Evolutionary conservation across 2,329 filamentous ascomycete species (phyloP), one percentile per base, ranked within the genome.

Genomic region (Cercospora nicotianae): DNA sequence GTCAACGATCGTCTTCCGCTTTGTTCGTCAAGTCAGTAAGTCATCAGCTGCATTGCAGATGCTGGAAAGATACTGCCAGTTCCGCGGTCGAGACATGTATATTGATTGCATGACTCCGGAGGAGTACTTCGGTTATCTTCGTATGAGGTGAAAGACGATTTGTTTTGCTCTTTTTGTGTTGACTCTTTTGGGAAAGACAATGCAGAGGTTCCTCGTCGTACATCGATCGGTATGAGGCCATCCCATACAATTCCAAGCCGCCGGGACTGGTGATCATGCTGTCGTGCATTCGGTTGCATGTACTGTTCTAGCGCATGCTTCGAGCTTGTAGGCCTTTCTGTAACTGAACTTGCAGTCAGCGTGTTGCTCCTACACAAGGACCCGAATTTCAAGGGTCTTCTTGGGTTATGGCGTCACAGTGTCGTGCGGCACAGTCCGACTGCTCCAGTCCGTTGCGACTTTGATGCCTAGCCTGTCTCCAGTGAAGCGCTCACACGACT

Each of bases 401-500:
- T 55, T 8, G 20, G 3, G 1, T 28, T 53, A 59, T 59, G 28
- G 55, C 55, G 55, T 59, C 55, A 59, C 55, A 36, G 28, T 59
- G 55, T 59, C 55, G 30, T 59, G 28, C 55, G 55, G 55, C 55
- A 28, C 48, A 55, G 48, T 55, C 48, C 48, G 16, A 53, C 26
- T 16, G 48, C 5, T 12, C 20, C 6, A 16, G 5, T 26, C 26
- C 5, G 23, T 26, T 7, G 12, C 13, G 23, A 53, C 23, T 23
- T 28, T 28, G 23, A 16, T 53, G 23, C 48, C 13, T 53, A 28
- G 23, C 13, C n/a, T n/a, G n/a, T n/a, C n/a, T n/a, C n/a, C n/a
- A n/a, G n/a, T n/a, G n/a, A n/a, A n/a, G n/a, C n/a, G n/a, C n/a
- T n/a, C n/a, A n/a, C n/a, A n/a, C n/a, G n/a, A n/a, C n/a, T n/a